Base-by-base conservation (phyloP, 257 asterid genomes). In the Apocynum venetum region DNA sequence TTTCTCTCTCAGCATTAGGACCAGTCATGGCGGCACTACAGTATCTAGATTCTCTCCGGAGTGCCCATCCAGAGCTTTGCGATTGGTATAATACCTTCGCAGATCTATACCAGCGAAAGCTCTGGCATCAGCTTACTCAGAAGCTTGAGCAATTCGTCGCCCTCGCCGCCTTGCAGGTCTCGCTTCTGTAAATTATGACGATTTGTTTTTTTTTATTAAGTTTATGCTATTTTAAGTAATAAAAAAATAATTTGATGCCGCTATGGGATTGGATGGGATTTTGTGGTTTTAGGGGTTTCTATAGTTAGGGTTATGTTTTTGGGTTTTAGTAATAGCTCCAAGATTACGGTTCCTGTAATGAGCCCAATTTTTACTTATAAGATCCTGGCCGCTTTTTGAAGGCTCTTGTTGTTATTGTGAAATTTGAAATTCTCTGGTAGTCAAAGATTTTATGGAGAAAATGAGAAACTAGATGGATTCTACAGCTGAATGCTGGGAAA, bases 61-160 rank as follows among this genome's bases (percentile, higher is more conserved):
- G 72, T 77, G 81, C 85, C 77, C 95, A 96, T 55, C 98, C 99
- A 19, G 98, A 96, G 88, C 97, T 95, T 6, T 82, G 93, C 56
- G 99, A 95, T 77, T 95, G 99, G 97, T 90, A 83, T 90, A 80
- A 48, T 76, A 76, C 94, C 79, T 93, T 96, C 74, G 86, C 95
- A 85, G 98, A 96, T 96, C 97, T 96, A 86, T 96, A 96, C 91
- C 96, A 93, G 86, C 92, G 89, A 52, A 96, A 96, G 90, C 94
- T 93, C 31, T 93, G 99, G 99, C 98, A 96, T 71, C 98, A 96
- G 86, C 99, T 93, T 80, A 86, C 97, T 38, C 93, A 87, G 74
- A 91, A 93, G 91, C 99, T 93, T 91, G 99, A 96, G 76, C 92
- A 96, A 77, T 96, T 96, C 89, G 91, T 93, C 7, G 90, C 99